Base-by-base conservation (phyloP, 805 yeast genomes). In the Cyberlindnera americana region DNA sequence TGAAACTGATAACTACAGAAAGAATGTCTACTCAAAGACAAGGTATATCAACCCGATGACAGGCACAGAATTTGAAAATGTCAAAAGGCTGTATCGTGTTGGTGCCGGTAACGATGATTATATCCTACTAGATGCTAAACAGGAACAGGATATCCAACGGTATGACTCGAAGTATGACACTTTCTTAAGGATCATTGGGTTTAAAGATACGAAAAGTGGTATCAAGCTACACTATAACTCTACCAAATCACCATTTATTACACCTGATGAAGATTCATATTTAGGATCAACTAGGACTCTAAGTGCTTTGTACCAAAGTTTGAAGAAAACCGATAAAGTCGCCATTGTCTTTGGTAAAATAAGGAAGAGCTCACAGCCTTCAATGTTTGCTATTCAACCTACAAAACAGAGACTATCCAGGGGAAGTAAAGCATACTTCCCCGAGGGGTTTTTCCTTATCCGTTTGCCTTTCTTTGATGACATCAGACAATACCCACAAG, bases 401-500 rank as follows among this genome's bases (percentile, higher is more conserved):
- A 73, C 83, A 0, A 51, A 47, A 7, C 33, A 26, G 23, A 32
- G 22, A 19, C 21, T 29, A 17, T 30, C 27, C 12, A 16, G 26
- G 13, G 30, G 19, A 10, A 35, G 41, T 9, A 40, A 30, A 15
- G 13, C 29, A 2, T 15, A 11, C 10, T 47, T 43, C 40, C 57
- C 57, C 1, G 78, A 83, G 41, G 96, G 96, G 0, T 75, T 91
- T 46, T 78, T 81, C 35, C 58, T 89, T 40, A 69, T 83, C 8
- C 69, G 72, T 22, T 50, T 85, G 17, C 96, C 98, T 1, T 83
- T 75, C 67, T 61, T 76, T 13, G 95, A 88, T 49, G 91, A 87
- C 56, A 60, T 88, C 4, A 67, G 97, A 37, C 69, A 73, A 24
- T 59, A 77, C 4, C 96, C 97, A 0, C 61, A 60, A 5, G 43